phyloP scores from a whole-genome alignment of 177 flowering plant genomes.

The Tripterygium wilfordii region DNA sequence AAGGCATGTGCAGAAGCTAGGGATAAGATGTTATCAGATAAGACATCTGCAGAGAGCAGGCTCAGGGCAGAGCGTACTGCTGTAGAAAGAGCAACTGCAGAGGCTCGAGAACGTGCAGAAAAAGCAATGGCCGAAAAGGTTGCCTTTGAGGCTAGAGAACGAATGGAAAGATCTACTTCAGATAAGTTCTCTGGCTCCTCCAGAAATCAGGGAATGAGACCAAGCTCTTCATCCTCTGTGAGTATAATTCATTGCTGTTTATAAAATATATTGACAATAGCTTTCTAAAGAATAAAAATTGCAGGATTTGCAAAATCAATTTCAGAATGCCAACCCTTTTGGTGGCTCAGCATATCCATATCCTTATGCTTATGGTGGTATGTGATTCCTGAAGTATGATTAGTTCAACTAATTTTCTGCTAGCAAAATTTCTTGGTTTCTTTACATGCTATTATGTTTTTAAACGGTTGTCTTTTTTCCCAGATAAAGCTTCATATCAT shows the following conservation, averaged over 20 bases:
- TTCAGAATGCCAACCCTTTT: constrained; percentile 27
- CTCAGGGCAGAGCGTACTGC: constrained; percentile 73
- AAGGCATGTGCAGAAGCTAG: constrained; percentile 55
- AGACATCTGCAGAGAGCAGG: constrained; percentile 38
- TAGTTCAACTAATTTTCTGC: not conserved
- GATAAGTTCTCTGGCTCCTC: constrained; percentile 42
- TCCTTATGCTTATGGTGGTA: constrained; percentile 27
- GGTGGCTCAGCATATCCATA: constrained; percentile 23
- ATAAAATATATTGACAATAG: not conserved
- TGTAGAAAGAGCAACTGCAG: constrained; percentile 71
- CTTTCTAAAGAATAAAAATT: constrained; percentile 3
- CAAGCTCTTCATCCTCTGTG: constrained; percentile 28
- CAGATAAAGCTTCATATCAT: constrained; percentile 21
- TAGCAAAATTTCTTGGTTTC: not conserved
- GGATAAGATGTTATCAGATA: constrained; percentile 46
- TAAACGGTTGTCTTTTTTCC: constrained; percentile 9
- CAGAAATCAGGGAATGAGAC: constrained; percentile 37
- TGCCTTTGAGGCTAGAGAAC: constrained; percentile 37
- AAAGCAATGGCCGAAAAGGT: constrained; percentile 46
- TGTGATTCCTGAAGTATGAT: not conserved
- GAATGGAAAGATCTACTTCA: constrained; percentile 42
- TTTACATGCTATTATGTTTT: not conserved
- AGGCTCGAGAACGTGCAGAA: constrained; percentile 54
- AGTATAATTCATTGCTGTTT: constrained; percentile 10
- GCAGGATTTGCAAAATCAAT: constrained; percentile 28